Base-by-base conservation (phyloP, 2,329 filamentous ascomycete genomes). In the Botryotinia calthae region DNA sequence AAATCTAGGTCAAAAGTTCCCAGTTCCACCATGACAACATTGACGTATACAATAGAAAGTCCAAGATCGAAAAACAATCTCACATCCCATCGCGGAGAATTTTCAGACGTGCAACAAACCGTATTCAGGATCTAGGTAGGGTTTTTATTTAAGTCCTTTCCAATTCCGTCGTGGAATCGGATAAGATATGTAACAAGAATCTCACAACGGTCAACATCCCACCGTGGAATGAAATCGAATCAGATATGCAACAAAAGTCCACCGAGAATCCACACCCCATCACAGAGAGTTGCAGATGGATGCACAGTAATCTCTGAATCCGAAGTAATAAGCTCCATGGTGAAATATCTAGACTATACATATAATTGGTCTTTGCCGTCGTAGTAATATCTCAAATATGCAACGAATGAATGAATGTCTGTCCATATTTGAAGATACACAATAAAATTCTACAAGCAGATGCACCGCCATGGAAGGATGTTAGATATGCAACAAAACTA, bases 281-380 rank as follows among this genome's bases (percentile, higher is more conserved):
- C 25, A 54, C 48, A 6, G 25, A 48, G 22, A 1, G 22, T 48
- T 48, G 22, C 46, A 12, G 22, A 48, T 48, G 5, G 34, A 4
- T 6, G 4, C 4, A 22, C 9, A 25, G 4, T 12, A 10, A 48
- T 48, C 46, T 1, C 25, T 25, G 3, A 25, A 25, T 25, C 6
- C 12, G 18, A 7, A 48, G 8, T 48, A 10, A 4, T 0, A 25
- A 9, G 1, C 22, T 48, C 9, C 46, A 25, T 10, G 0, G 9
- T 48, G 9, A 9, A 48, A 25, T 25, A 9, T 4, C 7, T 12
- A 25, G 46, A 48, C 22, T 34, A 25, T 25, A 48, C 22, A 22
- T 9, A 10, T 22, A 48, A 9, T 3, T 22, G 22, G 22, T 8
- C 8, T 8, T 22, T 48, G 22, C 22, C 8, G 22, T 48, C 8